phyloP scores from a whole-genome alignment of 1,284 basidiomycete genomes.

The Leccinum pallidistipes region DNA sequence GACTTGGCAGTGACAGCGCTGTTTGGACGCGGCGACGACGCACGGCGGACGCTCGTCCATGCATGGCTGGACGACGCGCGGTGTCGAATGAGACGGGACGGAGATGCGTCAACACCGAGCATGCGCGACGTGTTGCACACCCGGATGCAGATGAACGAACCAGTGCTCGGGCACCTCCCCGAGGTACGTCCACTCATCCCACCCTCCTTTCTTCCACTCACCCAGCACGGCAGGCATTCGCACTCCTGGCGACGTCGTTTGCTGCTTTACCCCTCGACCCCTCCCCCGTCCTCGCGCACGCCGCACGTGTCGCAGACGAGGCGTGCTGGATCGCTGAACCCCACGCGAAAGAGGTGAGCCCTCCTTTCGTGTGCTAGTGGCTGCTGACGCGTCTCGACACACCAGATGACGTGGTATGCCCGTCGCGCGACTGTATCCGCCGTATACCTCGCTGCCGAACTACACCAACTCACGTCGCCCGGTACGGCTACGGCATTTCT shows the following conservation, averaged over 20 bases:
- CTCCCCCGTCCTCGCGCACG: slow-evolving; percentile 57
- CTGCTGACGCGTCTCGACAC: slow-evolving; percentile 5
- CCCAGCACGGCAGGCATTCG: slow-evolving; percentile 52
- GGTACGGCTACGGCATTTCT: slow-evolving; percentile 62
- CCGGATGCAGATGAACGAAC: slow-evolving; percentile 62
- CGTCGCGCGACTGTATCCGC: slow-evolving; percentile 58
- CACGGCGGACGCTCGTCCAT: slow-evolving; percentile 59
- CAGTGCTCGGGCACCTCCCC: slow-evolving; percentile 59
- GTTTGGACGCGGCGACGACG: slow-evolving; percentile 69
- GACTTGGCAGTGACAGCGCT: slow-evolving; percentile 69
- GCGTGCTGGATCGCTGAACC: slow-evolving; percentile 60
- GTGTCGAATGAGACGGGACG: slow-evolving; percentile 44
- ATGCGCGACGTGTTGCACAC: slow-evolving; percentile 51
- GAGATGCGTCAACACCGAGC: slow-evolving; percentile 20
- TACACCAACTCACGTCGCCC: slow-evolving; percentile 75
- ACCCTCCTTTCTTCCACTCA: not conserved
- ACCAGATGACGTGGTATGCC: slow-evolving; percentile 66
- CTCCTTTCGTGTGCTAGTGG: not conserved
- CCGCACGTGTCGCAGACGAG: slow-evolving; percentile 60
- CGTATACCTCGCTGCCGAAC: slow-evolving; percentile 68
- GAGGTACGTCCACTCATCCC: slow-evolving; percentile 47
- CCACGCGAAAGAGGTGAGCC: slow-evolving; percentile 49
- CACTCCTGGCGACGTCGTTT: slow-evolving; percentile 55
- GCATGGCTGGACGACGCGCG: slow-evolving; percentile 72
- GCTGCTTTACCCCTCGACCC: slow-evolving; percentile 56